phyloP scores from a whole-genome alignment of 177 flowering plant genomes.

The Vitis hybrid region DNA sequence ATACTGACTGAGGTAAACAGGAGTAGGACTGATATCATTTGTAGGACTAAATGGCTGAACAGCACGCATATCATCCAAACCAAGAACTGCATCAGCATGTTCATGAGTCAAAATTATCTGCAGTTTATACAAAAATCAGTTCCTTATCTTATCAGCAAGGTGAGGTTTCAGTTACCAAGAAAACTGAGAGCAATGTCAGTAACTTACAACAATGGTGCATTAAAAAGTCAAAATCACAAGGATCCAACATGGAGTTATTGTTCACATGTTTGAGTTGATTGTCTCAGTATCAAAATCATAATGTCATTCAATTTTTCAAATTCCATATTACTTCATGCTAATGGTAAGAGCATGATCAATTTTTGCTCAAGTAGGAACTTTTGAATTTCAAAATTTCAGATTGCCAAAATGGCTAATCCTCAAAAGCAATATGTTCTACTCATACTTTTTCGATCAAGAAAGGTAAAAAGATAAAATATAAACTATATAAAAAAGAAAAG shows the following conservation, averaged over 20 bases:
- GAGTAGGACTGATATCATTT: conserved; percentile 79
- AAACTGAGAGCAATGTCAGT: not conserved
- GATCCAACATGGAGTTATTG: not conserved
- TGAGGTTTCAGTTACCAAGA: not conserved
- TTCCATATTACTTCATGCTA: no score
- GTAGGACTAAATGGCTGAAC: conserved; percentile 80
- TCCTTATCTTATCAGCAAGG: not conserved
- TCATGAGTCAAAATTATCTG: conserved; percentile 99
- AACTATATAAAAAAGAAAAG: no score
- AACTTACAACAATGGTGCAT: not conserved
- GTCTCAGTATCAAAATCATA: no score
- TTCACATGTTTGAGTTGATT: not conserved
- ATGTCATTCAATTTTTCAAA: no score
- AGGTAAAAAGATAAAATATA: no score
- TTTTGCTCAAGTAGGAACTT: no score
- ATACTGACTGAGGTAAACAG: conserved; percentile 64
- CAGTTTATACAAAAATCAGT: conserved; percentile 22
- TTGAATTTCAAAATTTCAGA: no score
- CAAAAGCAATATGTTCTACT: no score
- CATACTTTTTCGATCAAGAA: no score
- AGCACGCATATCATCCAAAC: conserved; percentile 86
- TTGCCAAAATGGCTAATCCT: no score
- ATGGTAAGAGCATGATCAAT: no score
- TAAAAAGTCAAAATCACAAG: not conserved
- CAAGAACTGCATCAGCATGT: conserved; percentile 99